A percentile compares a stretch with the other conserved stretches of the same genome.
Evolutionary conservation across 768 basidiomycete genomes (phyloP).

Genomic region (Pisolithus marmoratus): DNA sequence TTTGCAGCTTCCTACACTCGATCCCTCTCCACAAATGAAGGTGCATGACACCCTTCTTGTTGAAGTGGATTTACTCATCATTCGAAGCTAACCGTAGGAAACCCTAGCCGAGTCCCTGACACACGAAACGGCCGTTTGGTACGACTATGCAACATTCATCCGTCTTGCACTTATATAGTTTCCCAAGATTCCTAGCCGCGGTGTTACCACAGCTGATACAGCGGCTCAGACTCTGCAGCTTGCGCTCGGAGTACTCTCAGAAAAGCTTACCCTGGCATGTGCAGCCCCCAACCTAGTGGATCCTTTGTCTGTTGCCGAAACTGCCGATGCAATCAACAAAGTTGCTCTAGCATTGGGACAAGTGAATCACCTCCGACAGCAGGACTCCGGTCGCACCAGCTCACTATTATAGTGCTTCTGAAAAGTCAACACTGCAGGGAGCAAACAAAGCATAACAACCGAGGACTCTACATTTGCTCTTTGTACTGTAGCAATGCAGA

Average conservation of each 20-base stretch:
- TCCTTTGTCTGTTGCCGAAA: constrained; percentile 43
- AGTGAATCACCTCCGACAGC: constrained; percentile 52
- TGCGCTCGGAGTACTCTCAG: constrained; percentile 47
- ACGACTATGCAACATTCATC: not conserved
- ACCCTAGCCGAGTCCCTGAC: constrained; percentile 13
- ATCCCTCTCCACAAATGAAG: constrained; percentile 24
- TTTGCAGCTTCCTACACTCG: constrained; percentile 28
- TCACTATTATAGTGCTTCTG: constrained; percentile 10
- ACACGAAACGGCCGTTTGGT: constrained; percentile 15
- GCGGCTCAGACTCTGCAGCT: constrained; percentile 46
- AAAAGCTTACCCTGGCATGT: constrained; percentile 43
- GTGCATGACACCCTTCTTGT: constrained; percentile 12
- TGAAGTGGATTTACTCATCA: constrained; percentile 2
- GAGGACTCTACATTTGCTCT: too few relatives aligned
- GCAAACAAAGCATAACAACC: not conserved
- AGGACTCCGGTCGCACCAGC: constrained; percentile 8
- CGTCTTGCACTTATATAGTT: constrained; percentile 13
- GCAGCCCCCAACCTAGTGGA: constrained; percentile 36
- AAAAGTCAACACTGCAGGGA: not conserved
- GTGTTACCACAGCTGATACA: constrained; percentile 12
- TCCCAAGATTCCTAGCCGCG: constrained; percentile 8
- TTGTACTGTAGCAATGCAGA: too few relatives aligned
- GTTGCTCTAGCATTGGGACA: constrained; percentile 56
- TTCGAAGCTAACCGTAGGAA: constrained; percentile 17
- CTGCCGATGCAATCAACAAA: constrained; percentile 67